A percentile compares a stretch with the other conserved stretches of the same genome.
phyloP scores from a whole-genome alignment of 768 basidiomycete species.

The Panaeolus cyanescens region DNA sequence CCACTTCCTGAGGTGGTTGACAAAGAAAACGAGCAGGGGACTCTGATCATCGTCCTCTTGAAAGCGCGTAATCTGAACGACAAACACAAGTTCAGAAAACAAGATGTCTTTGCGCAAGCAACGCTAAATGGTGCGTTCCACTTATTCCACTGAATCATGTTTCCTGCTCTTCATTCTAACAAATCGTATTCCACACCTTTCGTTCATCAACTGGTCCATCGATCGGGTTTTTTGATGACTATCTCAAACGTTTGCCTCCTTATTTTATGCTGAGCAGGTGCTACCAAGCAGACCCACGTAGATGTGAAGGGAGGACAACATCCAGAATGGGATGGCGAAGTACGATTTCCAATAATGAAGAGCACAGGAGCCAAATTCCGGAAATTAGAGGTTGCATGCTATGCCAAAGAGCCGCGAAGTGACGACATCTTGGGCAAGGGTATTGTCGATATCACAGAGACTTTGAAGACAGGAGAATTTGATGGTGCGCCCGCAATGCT shows the following conservation, averaged over 20 bases:
- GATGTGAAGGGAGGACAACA: constrained; percentile 90
- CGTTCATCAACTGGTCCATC: no score
- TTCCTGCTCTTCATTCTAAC: neutral
- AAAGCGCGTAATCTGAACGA: constrained; percentile 84
- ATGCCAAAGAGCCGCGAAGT: constrained; percentile 70
- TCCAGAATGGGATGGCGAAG: constrained; percentile 90
- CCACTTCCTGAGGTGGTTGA: constrained; percentile 21
- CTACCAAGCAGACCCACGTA: constrained; percentile 67
- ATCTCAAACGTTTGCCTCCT: neutral
- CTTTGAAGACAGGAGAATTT: constrained; percentile 84
- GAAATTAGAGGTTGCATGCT: constrained; percentile 75
- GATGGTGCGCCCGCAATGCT: constrained; percentile 66
- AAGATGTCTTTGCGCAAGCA: constrained; percentile 81
- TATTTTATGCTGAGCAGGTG: constrained; percentile 34
- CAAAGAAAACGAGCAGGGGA: constrained; percentile 64
- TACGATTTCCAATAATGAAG: constrained; percentile 74
- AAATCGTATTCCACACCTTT: neutral
- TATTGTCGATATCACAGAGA: constrained; percentile 74
- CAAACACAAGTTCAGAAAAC: constrained; percentile 86
- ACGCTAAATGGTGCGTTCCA: constrained; percentile 47
- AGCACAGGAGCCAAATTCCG: constrained; percentile 54
- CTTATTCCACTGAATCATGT: neutral
- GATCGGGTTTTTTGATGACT: no score
- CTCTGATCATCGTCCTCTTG: constrained; percentile 81
- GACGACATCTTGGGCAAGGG: constrained; percentile 82